phyloP scores from a whole-genome alignment of 768 basidiomycete species.

The Grammothele lineata region DNA sequence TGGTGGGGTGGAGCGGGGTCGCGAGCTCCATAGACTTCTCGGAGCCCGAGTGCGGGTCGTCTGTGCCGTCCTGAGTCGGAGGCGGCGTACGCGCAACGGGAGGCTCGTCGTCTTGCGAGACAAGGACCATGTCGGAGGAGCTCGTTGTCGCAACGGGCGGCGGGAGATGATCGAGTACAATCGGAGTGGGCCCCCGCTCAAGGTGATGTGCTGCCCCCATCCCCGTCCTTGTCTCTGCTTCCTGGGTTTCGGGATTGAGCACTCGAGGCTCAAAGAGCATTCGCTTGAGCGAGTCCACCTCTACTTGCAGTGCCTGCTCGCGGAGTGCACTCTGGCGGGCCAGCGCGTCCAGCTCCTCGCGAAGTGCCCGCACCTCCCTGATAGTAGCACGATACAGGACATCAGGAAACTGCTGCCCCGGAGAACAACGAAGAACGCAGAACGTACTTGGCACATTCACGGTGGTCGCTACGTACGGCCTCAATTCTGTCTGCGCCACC shows the following conservation, averaged over 20 bases:
- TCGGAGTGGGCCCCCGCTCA: no score
- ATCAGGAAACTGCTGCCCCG: no score
- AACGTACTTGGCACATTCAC: conserved; percentile 5
- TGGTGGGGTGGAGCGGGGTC: conserved; percentile 16
- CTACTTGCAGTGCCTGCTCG: conserved; percentile 8
- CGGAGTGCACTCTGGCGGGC: conserved; percentile 1
- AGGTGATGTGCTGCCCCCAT: no score
- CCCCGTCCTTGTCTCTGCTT: no score
- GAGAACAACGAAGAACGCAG: no score
- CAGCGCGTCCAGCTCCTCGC: background rate
- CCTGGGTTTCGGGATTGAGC: no score
- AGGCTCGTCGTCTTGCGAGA: no score
- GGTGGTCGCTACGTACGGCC: background rate
- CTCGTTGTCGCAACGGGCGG: no score
- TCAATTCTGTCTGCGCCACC: no score
- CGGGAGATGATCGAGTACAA: no score
- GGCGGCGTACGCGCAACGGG: no score
- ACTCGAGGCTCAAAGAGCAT: conserved; percentile 1
- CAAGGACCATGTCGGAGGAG: no score
- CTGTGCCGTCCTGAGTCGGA: conserved; percentile 4
- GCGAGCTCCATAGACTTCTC: conserved; percentile 21
- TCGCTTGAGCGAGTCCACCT: conserved; percentile 1
- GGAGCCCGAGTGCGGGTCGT: background rate
- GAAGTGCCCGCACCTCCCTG: conserved; percentile 8
- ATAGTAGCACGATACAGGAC: background rate